A percentile compares a stretch with the other conserved stretches of the same genome.
Conservation (phyloP, 2,329 filamentous ascomycete species). For the Colletotrichum lindemuthianum region DNA sequence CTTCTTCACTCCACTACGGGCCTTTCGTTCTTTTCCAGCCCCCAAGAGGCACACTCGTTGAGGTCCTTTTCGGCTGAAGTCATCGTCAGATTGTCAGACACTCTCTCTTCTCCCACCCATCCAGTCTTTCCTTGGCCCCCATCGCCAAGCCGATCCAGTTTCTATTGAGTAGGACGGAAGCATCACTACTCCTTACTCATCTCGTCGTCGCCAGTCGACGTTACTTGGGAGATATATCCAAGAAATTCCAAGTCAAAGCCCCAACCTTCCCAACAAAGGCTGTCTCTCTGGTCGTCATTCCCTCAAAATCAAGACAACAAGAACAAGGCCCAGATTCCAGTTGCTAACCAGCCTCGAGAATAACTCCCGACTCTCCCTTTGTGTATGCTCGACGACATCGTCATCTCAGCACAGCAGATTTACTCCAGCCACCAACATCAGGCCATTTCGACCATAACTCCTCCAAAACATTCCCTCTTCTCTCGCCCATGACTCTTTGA, state of each 20-base stretch:
- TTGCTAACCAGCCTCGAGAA: slow-evolving; percentile 14
- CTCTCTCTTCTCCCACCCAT: slow-evolving; percentile 25
- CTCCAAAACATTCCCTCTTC: slow-evolving; percentile 13
- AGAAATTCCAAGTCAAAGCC: slow-evolving; percentile 8
- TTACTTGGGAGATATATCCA: slow-evolving; percentile 3
- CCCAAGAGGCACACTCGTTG: slow-evolving; percentile 26
- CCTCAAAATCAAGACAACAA: slow-evolving; percentile 14
- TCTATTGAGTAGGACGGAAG: slow-evolving; percentile 31
- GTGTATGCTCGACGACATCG: slow-evolving; percentile 9
- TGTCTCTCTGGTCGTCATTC: slow-evolving; percentile 13
- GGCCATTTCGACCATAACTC: slow-evolving; percentile 16
- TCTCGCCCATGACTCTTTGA: slow-evolving; percentile 25
- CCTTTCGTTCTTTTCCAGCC: slow-evolving; percentile 10
- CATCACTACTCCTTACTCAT: background rate
- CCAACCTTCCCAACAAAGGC: slow-evolving; percentile 9
- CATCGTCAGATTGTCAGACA: slow-evolving; percentile 18
- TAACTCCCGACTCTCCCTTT: slow-evolving; percentile 2
- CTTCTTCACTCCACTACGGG: slow-evolving; percentile 4
- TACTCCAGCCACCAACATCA: slow-evolving; percentile 25
- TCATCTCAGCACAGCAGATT: slow-evolving; percentile 3
- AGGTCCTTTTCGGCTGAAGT: slow-evolving; percentile 28
- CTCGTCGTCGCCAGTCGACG: slow-evolving; percentile 13
- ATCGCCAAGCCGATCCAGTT: slow-evolving; percentile 20
- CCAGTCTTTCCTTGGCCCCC: slow-evolving; percentile 7
- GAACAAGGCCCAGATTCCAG: slow-evolving; percentile 8